phyloP scores from a whole-genome alignment of 2,329 filamentous ascomycete species.

The Aphanoascus verrucosus region DNA sequence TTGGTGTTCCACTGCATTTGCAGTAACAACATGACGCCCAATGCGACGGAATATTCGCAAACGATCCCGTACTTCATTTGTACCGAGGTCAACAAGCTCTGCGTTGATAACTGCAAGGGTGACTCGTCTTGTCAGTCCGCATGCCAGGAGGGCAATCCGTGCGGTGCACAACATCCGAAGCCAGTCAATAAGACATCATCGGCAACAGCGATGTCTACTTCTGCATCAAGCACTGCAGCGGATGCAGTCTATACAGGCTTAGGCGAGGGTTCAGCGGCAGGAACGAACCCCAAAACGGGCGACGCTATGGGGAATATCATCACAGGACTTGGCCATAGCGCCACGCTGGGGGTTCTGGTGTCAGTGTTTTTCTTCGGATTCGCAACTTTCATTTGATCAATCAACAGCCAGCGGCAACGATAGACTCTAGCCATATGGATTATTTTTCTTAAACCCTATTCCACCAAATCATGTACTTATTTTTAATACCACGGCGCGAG shows the following conservation, averaged over 20 bases:
- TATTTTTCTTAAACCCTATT: too few species aligned
- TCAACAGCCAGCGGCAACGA: too few species aligned
- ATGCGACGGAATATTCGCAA: slow-evolving; percentile 51
- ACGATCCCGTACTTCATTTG: slow-evolving; percentile 55
- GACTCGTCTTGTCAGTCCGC: slow-evolving; percentile 41
- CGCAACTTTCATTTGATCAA: slow-evolving; percentile 40
- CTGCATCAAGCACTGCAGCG: slow-evolving; percentile 23
- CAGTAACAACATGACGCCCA: slow-evolving; percentile 43
- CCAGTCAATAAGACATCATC: slow-evolving; percentile 41
- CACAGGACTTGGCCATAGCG: slow-evolving; percentile 36
- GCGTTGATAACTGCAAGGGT: slow-evolving; percentile 41
- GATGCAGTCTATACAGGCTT: slow-evolving; percentile 38
- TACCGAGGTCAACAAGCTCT: slow-evolving; percentile 47
- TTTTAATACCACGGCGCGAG: too few species aligned
- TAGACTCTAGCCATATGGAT: too few species aligned
- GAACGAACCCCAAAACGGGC: neutral
- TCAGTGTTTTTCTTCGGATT: slow-evolving; percentile 49
- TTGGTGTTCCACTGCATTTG: slow-evolving; percentile 50
- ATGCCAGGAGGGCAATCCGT: slow-evolving; percentile 47
- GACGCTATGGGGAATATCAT: slow-evolving; percentile 19
- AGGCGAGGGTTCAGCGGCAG: slow-evolving; percentile 28
- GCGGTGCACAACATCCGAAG: slow-evolving; percentile 50
- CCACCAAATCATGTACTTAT: too few species aligned
- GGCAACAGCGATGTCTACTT: slow-evolving; percentile 26
- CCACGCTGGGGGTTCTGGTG: slow-evolving; percentile 45